Conservation (phyloP, 352 stramenopile genomes). For the Phytophthora palmivora region DNA sequence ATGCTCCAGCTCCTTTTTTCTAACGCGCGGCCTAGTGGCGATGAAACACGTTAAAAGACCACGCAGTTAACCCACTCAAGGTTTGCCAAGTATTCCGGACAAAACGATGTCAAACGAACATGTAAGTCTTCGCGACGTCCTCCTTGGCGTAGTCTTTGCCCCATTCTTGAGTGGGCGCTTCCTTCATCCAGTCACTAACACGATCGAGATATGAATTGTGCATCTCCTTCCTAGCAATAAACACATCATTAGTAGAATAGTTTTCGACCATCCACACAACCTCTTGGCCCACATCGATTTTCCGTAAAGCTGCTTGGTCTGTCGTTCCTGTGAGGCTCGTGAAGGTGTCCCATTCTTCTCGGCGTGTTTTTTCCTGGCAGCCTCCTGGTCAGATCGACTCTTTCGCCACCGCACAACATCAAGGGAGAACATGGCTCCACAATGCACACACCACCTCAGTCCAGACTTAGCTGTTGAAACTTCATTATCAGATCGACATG, state of each 20-base stretch:
- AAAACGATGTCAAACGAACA: constrained; percentile 43
- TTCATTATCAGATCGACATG: background rate
- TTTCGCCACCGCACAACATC: constrained; percentile 60
- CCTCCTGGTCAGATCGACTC: constrained; percentile 46
- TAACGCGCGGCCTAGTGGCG: constrained; percentile 44
- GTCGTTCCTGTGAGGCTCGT: constrained; percentile 40
- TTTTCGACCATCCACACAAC: background rate
- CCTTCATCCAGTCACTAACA: constrained; percentile 59
- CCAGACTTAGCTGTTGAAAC: too few species aligned
- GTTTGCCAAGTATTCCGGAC: too few species aligned
- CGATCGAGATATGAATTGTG: constrained; percentile 67
- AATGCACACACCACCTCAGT: constrained; percentile 1
- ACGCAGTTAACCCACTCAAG: too few species aligned
- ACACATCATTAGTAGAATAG: constrained; percentile 2
- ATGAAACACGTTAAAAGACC: too few species aligned
- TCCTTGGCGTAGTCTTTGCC: constrained; percentile 63
- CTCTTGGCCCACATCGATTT: constrained; percentile 50
- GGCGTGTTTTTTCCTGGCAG: constrained; percentile 36
- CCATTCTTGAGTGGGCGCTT: constrained; percentile 53
- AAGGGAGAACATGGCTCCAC: constrained; percentile 66
- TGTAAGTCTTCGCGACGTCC: constrained; percentile 51
- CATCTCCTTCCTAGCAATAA: constrained; percentile 69
- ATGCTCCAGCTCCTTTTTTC: constrained; percentile 51
- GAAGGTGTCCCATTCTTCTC: constrained; percentile 32
- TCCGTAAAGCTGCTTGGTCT: constrained; percentile 59